These are phyloP conservation scores for Pyricularia sp. DNA, from an alignment of 2,329 filamentous ascomycete species.

Conservation along the genomic window DNA sequence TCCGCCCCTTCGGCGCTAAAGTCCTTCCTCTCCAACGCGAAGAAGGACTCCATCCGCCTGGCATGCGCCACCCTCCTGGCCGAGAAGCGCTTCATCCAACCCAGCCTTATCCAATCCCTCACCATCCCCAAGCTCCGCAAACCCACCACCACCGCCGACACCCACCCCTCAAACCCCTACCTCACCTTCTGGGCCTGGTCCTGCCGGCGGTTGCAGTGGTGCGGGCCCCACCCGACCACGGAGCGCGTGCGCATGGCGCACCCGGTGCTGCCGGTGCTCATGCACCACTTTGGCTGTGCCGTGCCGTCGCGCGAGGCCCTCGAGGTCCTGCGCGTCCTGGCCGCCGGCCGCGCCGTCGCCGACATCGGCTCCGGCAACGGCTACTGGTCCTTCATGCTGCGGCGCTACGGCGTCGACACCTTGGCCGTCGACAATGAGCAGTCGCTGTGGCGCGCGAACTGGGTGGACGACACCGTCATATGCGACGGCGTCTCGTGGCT, in stretches of 20 bases:
- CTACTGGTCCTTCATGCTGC: conserved; percentile 64
- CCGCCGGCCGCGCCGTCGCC: conserved; percentile 43
- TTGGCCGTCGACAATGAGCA: conserved; percentile 58
- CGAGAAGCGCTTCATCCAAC: conserved; percentile 40
- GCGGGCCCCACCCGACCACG: conserved; percentile 45
- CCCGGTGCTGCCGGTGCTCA: conserved; percentile 62
- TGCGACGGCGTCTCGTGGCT: conserved; percentile 53
- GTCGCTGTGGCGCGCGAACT: conserved; percentile 58
- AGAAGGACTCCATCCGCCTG: conserved; percentile 49
- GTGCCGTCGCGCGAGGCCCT: conserved; percentile 60
- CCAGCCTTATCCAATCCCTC: conserved; percentile 25
- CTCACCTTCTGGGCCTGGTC: conserved; percentile 59
- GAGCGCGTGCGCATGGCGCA: conserved; percentile 39
- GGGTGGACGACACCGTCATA: conserved; percentile 58
- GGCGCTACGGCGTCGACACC: conserved; percentile 44
- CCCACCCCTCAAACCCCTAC: conserved; percentile 49
- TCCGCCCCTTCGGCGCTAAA: conserved; percentile 53
- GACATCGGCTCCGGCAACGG: conserved; percentile 66
- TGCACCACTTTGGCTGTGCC: conserved; percentile 71
- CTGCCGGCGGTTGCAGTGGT: conserved; percentile 55
- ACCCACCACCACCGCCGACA: conserved; percentile 18
- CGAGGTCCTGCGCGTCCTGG: conserved; percentile 46
- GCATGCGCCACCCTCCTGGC: conserved; percentile 47
- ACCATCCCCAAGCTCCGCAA: conserved; percentile 37
- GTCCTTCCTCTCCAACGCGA: conserved; percentile 54